These are phyloP conservation scores for Sugiyamaella floridensis DNA, from an alignment of 805 yeast genomes.

Conservation along the genomic window DNA sequence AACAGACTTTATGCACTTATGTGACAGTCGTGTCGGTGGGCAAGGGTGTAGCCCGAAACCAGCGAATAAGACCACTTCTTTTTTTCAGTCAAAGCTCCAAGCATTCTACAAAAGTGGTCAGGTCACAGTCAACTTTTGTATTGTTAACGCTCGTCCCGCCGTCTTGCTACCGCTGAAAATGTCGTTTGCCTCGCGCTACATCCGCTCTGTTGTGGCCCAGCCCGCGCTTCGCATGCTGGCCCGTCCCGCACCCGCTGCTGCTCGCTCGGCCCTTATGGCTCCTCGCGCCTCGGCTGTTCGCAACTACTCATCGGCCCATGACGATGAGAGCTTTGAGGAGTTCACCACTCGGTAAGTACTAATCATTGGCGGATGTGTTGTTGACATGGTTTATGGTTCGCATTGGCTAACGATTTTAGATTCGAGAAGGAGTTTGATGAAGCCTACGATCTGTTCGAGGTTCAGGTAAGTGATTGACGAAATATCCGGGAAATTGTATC, in stretches of 20 bases:
- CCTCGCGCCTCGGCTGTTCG: conserved; percentile 32
- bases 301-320: conserved; percentile 72
- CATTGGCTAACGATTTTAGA: conserved; percentile 31
- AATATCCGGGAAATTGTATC: neutral
- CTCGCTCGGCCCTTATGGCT: conserved; percentile 8
- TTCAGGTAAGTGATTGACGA: conserved; percentile 36
- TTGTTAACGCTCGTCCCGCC: neutral
- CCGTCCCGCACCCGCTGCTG: neutral
- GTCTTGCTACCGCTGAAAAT: neutral
- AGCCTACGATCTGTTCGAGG: conserved; percentile 82
- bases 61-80: conserved; percentile 8
- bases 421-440: conserved; percentile 94
- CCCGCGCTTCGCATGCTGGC: neutral
- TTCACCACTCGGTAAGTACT: conserved; percentile 65
- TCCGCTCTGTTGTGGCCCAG: conserved; percentile 1
- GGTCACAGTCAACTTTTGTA: neutral
- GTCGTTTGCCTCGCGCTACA: conserved; percentile 2
- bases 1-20: neutral
- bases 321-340: conserved; percentile 91
- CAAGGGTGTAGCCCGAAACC: conserved; percentile 1
- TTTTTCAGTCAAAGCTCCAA: conserved; percentile 1
- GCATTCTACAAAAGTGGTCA: neutral
- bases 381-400: neutral
- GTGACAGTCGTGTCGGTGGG: neutral
- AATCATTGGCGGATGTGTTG: neutral